A percentile compares a stretch with the other conserved stretches of the same genome.
These are phyloP conservation scores for Physcomitrium patens DNA, from an alignment of 225 moss, liverwort and hornwort species.

Conservation along the genomic window DNA sequence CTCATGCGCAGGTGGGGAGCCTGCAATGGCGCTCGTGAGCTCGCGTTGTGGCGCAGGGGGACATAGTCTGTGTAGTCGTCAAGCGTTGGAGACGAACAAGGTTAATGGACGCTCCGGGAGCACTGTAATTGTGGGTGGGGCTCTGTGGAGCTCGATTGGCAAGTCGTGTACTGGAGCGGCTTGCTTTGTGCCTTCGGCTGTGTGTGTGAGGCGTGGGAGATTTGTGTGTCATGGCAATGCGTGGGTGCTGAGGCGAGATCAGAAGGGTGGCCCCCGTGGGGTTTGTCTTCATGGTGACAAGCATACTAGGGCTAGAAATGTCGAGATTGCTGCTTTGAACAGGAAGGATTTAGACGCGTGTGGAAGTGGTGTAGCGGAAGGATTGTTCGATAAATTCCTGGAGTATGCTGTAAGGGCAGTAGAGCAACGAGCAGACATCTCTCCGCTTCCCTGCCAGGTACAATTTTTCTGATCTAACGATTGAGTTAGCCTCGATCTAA, in stretches of 20 bases:
- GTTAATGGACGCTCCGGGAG: neutral
- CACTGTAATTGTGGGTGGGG: neutral
- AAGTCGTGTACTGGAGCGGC: conserved; percentile 3
- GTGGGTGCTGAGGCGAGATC: conserved; percentile 8
- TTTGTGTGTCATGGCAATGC: conserved; percentile 11
- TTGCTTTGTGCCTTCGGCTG: conserved; percentile 10
- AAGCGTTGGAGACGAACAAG: conserved; percentile 16
- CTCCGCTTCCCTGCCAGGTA: conserved; percentile 57
- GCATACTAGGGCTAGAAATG: conserved; percentile 25
- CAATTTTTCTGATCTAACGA: neutral
- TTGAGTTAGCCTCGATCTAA: neutral
- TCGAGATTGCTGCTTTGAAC: conserved; percentile 17
- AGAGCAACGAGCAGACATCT: conserved; percentile 34
- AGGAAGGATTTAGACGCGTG: conserved; percentile 7
- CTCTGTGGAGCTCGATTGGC: conserved; percentile 5
- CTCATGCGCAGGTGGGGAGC: conserved; percentile 32
- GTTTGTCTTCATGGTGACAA: neutral
- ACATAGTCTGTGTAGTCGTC: conserved; percentile 14
- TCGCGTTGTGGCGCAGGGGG: conserved; percentile 30
- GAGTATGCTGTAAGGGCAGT: conserved; percentile 50
- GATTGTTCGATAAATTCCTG: conserved; percentile 65
- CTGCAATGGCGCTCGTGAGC: conserved; percentile 49
- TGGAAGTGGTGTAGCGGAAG: conserved; percentile 2
- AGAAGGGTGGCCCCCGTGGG: neutral
- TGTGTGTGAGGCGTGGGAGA: neutral